phyloP scores from a whole-genome alignment of 148 eudicot species.

The Silene conica region DNA sequence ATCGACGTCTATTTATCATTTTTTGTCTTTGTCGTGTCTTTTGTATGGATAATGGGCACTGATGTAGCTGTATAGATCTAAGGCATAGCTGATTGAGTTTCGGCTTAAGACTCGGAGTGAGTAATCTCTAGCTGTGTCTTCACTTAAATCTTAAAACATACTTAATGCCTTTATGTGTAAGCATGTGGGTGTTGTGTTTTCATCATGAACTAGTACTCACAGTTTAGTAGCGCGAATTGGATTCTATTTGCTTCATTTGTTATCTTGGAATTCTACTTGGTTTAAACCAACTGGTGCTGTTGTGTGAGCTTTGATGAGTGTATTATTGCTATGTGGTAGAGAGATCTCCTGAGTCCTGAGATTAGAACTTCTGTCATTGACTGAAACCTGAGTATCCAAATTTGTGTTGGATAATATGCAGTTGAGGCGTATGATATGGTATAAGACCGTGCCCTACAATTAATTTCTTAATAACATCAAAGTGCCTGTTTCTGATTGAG shows the following conservation, averaged over 20 bases:
- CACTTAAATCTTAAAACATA: constrained; percentile 4
- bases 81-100: constrained; percentile 5
- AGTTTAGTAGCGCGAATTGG: not conserved
- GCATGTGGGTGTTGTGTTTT: not conserved
- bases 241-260: not conserved
- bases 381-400: too few species aligned
- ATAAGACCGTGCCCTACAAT: too few species aligned
- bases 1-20: not conserved
- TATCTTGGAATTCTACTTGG: too few species aligned
- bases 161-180: not conserved
- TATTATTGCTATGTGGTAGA: too few species aligned
- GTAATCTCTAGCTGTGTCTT: not conserved
- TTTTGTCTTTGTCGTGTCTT: not conserved
- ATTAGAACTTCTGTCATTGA: too few species aligned
- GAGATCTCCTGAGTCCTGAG: too few species aligned
- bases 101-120: not conserved
- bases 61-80: not conserved
- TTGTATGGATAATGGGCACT: not conserved
- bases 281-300: too few species aligned
- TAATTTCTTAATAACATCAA: too few species aligned
- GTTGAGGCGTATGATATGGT: too few species aligned
- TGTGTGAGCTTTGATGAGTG: too few species aligned
- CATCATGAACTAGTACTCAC: not conserved
- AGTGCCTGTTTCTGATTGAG: too few species aligned
- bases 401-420: too few species aligned